phyloP scores from a whole-genome alignment of 2,329 filamentous ascomycete genomes.

The Fusarium circinatum region DNA sequence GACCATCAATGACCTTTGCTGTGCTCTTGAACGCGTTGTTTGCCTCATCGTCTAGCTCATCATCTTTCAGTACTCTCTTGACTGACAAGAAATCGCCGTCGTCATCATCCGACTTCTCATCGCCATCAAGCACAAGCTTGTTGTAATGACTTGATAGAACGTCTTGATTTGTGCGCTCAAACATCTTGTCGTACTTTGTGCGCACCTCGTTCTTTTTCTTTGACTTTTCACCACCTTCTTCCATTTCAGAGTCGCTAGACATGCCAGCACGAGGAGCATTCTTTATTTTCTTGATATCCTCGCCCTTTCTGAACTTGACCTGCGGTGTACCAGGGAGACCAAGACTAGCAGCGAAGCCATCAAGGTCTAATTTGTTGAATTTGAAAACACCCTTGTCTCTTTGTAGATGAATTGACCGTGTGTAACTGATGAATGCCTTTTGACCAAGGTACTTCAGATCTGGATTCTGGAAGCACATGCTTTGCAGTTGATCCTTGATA shows the following conservation, averaged over 20 bases:
- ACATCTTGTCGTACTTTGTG: slow-evolving; percentile 98
- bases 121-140: slow-evolving; percentile 77
- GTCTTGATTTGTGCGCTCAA: slow-evolving; percentile 95
- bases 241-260: slow-evolving; percentile 69
- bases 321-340: slow-evolving; percentile 91
- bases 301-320: slow-evolving; percentile 92
- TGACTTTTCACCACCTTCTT: slow-evolving; percentile 63
- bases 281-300: slow-evolving; percentile 87
- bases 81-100: slow-evolving; percentile 86
- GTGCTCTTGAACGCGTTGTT: slow-evolving; percentile 55
- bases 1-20: slow-evolving; percentile 71
- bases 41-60: slow-evolving; percentile 66
- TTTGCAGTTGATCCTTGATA: slow-evolving; percentile 86
- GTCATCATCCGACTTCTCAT: slow-evolving; percentile 61
- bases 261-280: slow-evolving; percentile 79
- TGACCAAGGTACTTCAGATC: slow-evolving; percentile 95
- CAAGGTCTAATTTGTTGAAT: slow-evolving; percentile 82
- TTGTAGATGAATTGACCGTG: slow-evolving; percentile 85
- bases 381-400: slow-evolving; percentile 94
- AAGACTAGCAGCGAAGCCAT: slow-evolving; percentile 85
- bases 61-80: slow-evolving; percentile 84
- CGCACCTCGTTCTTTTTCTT: slow-evolving; percentile 79
- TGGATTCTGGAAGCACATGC: slow-evolving; percentile 94
- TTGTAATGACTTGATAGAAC: slow-evolving; percentile 93
- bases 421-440: slow-evolving; percentile 94